Conservation (phyloP, 2,329 filamentous ascomycete species). For the Aspergillus sp. region DNA sequence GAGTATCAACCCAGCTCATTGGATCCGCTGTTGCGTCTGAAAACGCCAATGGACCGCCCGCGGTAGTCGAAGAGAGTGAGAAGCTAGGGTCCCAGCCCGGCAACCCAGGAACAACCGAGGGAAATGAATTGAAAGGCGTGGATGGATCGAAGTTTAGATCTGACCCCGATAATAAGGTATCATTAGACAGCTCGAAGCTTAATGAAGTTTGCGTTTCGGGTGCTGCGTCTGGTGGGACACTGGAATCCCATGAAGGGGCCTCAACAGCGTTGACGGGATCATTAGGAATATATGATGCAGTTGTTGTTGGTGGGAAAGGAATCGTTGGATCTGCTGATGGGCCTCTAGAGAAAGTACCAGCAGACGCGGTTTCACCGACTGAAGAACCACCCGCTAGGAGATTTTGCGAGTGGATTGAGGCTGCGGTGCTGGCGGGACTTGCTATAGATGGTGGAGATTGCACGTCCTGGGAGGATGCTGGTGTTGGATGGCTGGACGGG, state of each 20-base stretch:
- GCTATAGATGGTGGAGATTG: constrained; percentile 40
- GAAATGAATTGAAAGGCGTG: constrained; percentile 41
- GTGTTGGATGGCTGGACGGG: constrained; percentile 45
- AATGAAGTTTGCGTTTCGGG: constrained; percentile 20
- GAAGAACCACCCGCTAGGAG: constrained; percentile 28
- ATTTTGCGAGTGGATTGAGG: constrained; percentile 37
- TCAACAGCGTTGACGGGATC: constrained; percentile 22
- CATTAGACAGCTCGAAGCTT: constrained; percentile 21
- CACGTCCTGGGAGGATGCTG: constrained; percentile 39
- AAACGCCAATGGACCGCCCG: constrained; percentile 35
- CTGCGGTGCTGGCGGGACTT: constrained; percentile 42
- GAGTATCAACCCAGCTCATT: constrained; percentile 44
- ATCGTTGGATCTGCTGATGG: constrained; percentile 33
- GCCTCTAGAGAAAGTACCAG: constrained; percentile 34
- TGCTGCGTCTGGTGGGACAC: constrained; percentile 11
- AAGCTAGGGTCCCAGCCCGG: constrained; percentile 45
- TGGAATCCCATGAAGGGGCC: constrained; percentile 19
- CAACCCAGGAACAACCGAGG: constrained; percentile 40
- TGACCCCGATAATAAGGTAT: constrained; percentile 21
- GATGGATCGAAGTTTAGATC: constrained; percentile 36
- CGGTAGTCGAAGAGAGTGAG: constrained; percentile 38
- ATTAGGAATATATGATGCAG: constrained; percentile 16
- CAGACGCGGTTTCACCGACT: constrained; percentile 28
- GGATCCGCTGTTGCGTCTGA: constrained; percentile 35
- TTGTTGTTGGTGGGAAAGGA: constrained; percentile 24